Percentiles rank a stretch among this genome's conserved stretches.
phyloP scores from a whole-genome alignment of 1,284 basidiomycete genomes.

The Trametes sp. region DNA sequence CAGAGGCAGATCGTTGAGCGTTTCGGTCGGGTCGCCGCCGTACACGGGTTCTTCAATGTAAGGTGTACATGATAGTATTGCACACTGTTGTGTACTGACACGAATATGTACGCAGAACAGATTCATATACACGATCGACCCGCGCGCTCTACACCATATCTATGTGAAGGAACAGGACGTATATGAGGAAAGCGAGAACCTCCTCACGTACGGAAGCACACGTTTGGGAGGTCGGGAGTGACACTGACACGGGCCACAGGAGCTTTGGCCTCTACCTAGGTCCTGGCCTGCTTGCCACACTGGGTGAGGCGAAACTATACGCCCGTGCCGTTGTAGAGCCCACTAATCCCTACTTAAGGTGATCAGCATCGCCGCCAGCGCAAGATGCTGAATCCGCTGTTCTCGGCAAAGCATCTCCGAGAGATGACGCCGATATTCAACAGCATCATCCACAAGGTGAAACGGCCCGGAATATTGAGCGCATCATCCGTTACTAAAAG shows the following conservation, averaged over 20 bases:
- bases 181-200: constrained; percentile 30
- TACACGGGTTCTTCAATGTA: neutral
- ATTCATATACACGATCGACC: constrained; percentile 34
- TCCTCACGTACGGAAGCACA: neutral
- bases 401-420: constrained; percentile 13
- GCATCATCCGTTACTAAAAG: too few species aligned
- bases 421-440: constrained; percentile 10
- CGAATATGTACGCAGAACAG: neutral
- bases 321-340: neutral
- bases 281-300: constrained; percentile 16
- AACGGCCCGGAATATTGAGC: too few species aligned
- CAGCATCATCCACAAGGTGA: constrained; percentile 13
- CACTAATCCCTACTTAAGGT: neutral
- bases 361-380: constrained; percentile 15
- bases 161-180: constrained; percentile 44
- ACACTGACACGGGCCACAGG: neutral
- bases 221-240: too few species aligned
- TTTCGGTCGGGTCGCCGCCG: neutral
- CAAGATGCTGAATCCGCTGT: constrained; percentile 17
- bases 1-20: too few species aligned
- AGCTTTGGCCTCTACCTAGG: constrained; percentile 10
- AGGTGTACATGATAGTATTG: neutral
- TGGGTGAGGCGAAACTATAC: neutral
- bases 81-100: neutral
- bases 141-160: constrained; percentile 40